These are phyloP conservation scores for Chaetomiaceae sp. DNA, from an alignment of 2,329 filamentous ascomycete genomes.

Conservation along the genomic window DNA sequence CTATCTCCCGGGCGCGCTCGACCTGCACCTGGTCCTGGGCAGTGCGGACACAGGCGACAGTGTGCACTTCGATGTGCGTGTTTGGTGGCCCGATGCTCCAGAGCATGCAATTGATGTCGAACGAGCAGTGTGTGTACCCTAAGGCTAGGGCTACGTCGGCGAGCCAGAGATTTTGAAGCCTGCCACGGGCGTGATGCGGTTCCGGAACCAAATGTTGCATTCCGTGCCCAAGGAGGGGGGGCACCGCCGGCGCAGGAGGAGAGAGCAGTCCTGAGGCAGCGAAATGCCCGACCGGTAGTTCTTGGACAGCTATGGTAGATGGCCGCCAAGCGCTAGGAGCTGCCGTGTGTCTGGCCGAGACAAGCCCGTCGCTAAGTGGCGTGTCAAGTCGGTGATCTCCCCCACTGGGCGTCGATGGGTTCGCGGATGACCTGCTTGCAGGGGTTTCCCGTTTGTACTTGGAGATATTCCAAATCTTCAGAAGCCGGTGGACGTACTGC, in stretches of 20 bases:
- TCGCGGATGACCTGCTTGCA: not conserved
- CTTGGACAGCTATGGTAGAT: not conserved
- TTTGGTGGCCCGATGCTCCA: too few relatives aligned
- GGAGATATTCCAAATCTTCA: constrained; percentile 8
- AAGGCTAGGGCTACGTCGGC: constrained; percentile 13
- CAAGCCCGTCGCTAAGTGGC: too few relatives aligned
- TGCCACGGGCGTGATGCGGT: not conserved
- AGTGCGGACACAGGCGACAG: constrained; percentile 6
- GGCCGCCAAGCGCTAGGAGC: too few relatives aligned
- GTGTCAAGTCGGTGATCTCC: too few relatives aligned
- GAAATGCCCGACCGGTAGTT: not conserved
- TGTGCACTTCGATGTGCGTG: not conserved
- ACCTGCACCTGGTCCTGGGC: constrained; percentile 4
- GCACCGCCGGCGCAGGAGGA: too few relatives aligned
- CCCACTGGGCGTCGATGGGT: not conserved
- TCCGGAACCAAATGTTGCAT: not conserved
- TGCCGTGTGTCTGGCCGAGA: too few relatives aligned
- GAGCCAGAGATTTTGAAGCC: not conserved
- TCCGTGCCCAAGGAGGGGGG: not conserved
- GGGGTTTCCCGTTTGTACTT: constrained; percentile 18
- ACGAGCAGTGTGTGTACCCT: constrained; percentile 9
- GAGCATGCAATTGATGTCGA: constrained; percentile 5
- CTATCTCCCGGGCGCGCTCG: not conserved
- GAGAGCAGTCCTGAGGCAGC: not conserved
- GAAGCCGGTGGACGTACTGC: constrained; percentile 18